Evolutionary conservation across 345 rosid species (phyloP), one percentile per base, ranked within the genome.

Genomic region (Luvunga scandens): DNA sequence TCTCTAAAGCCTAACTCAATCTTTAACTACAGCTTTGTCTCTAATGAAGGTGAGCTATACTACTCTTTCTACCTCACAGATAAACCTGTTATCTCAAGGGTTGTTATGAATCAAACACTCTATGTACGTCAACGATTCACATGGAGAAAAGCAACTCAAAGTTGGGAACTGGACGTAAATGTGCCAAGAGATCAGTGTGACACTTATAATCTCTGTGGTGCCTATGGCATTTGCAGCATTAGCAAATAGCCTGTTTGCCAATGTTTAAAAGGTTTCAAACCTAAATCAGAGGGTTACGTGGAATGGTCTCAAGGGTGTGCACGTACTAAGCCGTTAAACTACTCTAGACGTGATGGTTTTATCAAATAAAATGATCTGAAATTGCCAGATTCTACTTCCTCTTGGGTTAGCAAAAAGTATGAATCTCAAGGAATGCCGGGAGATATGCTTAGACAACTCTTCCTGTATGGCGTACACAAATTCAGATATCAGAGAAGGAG

Each of bases 111-210:
- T 42, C 83, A 73, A 59, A 34, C 84, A 4, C 56, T 48, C 14
- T 81, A 81, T 45, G 3, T 28, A 2, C 82, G 81, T 28, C 79
- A 84, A 45, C 77, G 87, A 61, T 80, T 50, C 64, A 68, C 71
- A 13, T 89, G 92, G 92, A 75, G 79, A 64, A 87, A 88, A 2
- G 80, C 77, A 59, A 75, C 62, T 4, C 67, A 39, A 61, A 50
- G 33, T 24, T 90, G 93, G 93, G 66, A 2, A 50, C 3, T 64
- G 25, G 82, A 56, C 33, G 64, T 84, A 66, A 62, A 72, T 30
- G 83, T 86, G 22, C 93, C 93, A 4, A 85, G 83, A 61, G 87
- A 69, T 48, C 0, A 6, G 2, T 69, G 73, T 18, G 73, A 69
- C 38, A 48, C 7, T 8, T 69, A 69, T 7, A 34, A 34, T 27